Percentiles rank a stretch among this genome's conserved stretches.
These are phyloP conservation scores for Emergomyces pasteurianus DNA, from an alignment of 2,329 filamentous ascomycete species.

Conservation along the genomic window DNA sequence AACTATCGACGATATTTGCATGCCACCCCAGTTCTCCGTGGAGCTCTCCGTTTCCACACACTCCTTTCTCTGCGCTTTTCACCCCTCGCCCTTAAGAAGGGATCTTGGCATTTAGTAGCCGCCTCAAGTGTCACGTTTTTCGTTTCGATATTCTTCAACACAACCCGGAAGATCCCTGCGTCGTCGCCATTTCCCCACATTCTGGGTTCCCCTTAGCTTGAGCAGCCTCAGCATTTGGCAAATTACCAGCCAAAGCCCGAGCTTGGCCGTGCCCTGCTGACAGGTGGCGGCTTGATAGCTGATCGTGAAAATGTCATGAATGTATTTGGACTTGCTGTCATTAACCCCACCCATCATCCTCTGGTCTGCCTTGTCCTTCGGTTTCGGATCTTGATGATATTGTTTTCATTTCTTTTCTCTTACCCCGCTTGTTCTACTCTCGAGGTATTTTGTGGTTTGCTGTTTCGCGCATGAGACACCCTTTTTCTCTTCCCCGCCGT, in stretches of 20 bases:
- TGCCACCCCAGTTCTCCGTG: not conserved
- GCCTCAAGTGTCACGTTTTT: not conserved
- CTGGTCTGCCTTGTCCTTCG: not conserved
- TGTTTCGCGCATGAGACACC: not conserved
- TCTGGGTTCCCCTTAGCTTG: not conserved
- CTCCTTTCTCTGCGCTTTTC: not conserved
- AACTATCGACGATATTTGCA: not conserved
- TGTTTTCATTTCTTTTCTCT: not conserved
- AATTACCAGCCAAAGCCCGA: not conserved
- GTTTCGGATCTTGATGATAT: not conserved
- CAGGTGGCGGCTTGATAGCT: not conserved
- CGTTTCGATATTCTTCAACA: not conserved
- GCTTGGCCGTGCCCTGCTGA: not conserved
- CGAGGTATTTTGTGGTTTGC: not conserved
- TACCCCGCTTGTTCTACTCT: not conserved
- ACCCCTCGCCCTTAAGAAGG: not conserved
- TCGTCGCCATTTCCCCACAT: not conserved
- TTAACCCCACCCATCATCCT: not conserved
- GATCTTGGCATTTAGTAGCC: too few relatives aligned
- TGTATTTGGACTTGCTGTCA: not conserved
- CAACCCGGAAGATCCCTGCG: not conserved
- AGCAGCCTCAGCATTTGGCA: not conserved
- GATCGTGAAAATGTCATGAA: not conserved
- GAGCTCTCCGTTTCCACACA: not conserved
- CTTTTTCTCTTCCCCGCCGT: not conserved